These are phyloP conservation scores for Penicillium ochrochloron DNA, from an alignment of 495 filamentous ascomycete species.

Conservation along the genomic window DNA sequence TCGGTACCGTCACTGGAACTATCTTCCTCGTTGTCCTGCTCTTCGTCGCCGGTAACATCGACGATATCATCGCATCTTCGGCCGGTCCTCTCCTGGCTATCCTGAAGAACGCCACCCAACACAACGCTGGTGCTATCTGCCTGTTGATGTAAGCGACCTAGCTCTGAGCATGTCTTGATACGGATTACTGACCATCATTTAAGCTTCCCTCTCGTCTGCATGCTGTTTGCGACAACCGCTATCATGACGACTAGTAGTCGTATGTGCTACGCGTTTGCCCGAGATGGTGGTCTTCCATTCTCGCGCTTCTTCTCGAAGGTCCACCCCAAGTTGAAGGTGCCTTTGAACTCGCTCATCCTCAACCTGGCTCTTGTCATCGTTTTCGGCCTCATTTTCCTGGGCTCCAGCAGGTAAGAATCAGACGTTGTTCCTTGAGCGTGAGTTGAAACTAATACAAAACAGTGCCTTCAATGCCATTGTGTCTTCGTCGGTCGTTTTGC, in stretches of 20 bases:
- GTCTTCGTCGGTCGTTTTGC: constrained; percentile 70
- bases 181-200: constrained; percentile 12
- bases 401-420: constrained; percentile 58
- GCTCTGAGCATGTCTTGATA: background rate
- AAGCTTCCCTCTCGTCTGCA: constrained; percentile 69
- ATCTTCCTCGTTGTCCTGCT: constrained; percentile 69
- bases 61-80: constrained; percentile 62
- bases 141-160: constrained; percentile 60
- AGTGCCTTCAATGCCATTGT: constrained; percentile 66
- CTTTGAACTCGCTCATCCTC: constrained; percentile 69
- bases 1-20: constrained; percentile 69
- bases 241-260: constrained; percentile 79
- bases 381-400: constrained; percentile 77
- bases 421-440: background rate
- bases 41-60: constrained; percentile 63
- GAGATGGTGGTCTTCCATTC: constrained; percentile 71
- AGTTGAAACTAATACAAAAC: constrained; percentile 5
- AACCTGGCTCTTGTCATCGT: constrained; percentile 67
- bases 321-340: constrained; percentile 65
- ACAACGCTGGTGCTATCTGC: constrained; percentile 66
- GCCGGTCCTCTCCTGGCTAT: constrained; percentile 72
- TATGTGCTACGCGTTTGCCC: constrained; percentile 78
- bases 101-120: constrained; percentile 69
- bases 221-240: constrained; percentile 70
- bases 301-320: constrained; percentile 67